Base-by-base conservation (phyloP, 2,329 filamentous ascomycete species). In the Phialocephala sp. region DNA sequence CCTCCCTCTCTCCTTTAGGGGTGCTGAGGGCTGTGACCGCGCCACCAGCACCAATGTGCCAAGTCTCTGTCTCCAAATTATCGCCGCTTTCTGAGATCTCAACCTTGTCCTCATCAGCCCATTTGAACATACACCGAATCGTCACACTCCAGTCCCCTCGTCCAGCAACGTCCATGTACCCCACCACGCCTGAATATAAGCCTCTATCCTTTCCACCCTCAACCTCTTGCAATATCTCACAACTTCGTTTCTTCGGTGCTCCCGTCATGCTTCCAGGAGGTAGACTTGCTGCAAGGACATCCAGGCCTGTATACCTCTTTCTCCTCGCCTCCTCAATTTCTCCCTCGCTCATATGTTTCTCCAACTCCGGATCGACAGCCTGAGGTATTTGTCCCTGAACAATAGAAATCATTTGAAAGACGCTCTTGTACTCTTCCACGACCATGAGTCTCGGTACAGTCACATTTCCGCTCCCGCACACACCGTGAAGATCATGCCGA, bases 231-330 rank as follows among this genome's bases (percentile, higher is more conserved):
- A 98, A 81, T 56, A 97, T 85, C 80, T 97, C 90, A 77, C 94
- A 97, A 69, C 91, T 94, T 57, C 94, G 86, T 79, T 94, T 94
- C 82, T 98, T 98, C 0, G 94, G 95, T 0, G 94, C 94, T 8
- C 95, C 95, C 1, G 94, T 98, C 95, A 98, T 98, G 73, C 91
- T 94, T 0, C 95, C 94, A 0, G 95, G 93, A 0, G 95, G 94
- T 0, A 98, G 83, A 57, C 89, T 91, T 8, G 88, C 85, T 0
- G 90, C 87, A 0, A 98, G 85, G 4, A 94, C 90, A 66, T 94
- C 90, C 41, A 95, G 81, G 1, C 91, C 92, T 0, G 87, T 87
- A 65, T 85, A 81, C 8, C 70, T 58, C 12, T 43, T 66, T n/a
- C 58, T 76, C 37, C 59, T 56, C n/a, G 36, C 63, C 12, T 63